Conservation (phyloP, 2,329 filamentous ascomycete genomes). For the Coniochaeta sp. region DNA sequence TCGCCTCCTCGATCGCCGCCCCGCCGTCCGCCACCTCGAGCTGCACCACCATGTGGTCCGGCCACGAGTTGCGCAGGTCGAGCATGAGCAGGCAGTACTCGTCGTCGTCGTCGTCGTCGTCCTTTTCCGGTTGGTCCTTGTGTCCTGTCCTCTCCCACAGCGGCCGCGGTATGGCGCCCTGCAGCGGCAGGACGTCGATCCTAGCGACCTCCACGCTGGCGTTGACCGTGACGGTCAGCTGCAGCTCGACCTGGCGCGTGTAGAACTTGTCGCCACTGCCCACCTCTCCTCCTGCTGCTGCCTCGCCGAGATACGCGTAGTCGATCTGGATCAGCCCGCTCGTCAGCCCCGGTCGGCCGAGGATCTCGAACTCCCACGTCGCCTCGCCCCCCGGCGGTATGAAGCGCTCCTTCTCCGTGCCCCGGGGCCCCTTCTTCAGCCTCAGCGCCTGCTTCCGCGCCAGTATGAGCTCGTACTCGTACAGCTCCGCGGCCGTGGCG, state of each 20-base stretch:
- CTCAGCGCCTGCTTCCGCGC: conserved; percentile 65
- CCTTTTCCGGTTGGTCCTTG: conserved; percentile 21
- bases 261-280: conserved; percentile 67
- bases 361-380: conserved; percentile 74
- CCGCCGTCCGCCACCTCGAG: conserved; percentile 47
- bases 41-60: conserved; percentile 63
- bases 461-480: conserved; percentile 78
- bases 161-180: conserved; percentile 53
- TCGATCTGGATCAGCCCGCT: conserved; percentile 75
- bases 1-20: conserved; percentile 44
- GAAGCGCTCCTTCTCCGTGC: conserved; percentile 42
- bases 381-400: conserved; percentile 62
- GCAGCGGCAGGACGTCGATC: conserved; percentile 71
- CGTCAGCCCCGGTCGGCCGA: conserved; percentile 79
- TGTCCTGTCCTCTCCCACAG: conserved; percentile 45
- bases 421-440: conserved; percentile 40
- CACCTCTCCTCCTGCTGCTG: conserved; percentile 51
- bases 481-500: conserved; percentile 68
- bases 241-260: conserved; percentile 74
- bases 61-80: conserved; percentile 87
- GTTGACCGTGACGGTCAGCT: conserved; percentile 84
- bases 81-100: conserved; percentile 74
- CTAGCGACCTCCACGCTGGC: conserved; percentile 77
- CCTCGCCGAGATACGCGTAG: conserved; percentile 76
- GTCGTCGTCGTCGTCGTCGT: conserved; percentile 40